Base-by-base conservation (phyloP, 2,329 filamentous ascomycete species). In the Phialocephala subalpina region DNA sequence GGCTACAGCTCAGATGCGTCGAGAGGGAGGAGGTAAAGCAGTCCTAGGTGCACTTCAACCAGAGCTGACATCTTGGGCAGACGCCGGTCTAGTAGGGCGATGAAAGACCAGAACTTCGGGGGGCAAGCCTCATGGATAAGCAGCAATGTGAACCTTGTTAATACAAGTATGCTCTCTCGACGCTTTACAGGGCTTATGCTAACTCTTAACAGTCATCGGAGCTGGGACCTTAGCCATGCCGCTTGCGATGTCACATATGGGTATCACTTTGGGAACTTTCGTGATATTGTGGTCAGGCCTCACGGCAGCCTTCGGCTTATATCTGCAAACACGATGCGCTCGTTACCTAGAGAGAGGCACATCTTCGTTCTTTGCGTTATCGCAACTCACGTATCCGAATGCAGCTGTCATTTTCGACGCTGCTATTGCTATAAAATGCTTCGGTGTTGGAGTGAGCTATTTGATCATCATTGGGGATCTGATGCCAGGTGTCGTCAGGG, bases 401-500 rank as follows among this genome's bases (percentile, higher is more conserved):
- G 94, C 95, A 2, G 93, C 96, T 9, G 93, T 99, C 56, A 85
- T 98, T 55, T 99, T 99, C 78, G 96, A 99, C 80, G 90, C 91
- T 7, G 96, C 96, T 6, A 99, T 99, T 77, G 94, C 95, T 14
- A 89, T 99, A 76, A 99, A 99, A 78, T 99, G 96, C 80, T 99
- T 99, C 77, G 96, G 96, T 42, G 96, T 99, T 11, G 96, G 92
- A 25, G 93, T 98, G 66, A 97, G 94, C 73, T 99, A 99, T 80
- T 87, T 99, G 74, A 99, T 99, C 76, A 98, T 99, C 75, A 98
- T 99, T 73, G 96, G 96, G 59, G 96, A 99, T 78, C 82, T 99
- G 69, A 99, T 99, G 96, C 96, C 96, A 0, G 95, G 94, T 45
- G 96, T 99, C 11, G 89, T 96, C 27, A 82, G 88, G 67, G 96